Evolutionary conservation across 768 basidiomycete species (phyloP).

Genomic region (Podaxis rugospora): DNA sequence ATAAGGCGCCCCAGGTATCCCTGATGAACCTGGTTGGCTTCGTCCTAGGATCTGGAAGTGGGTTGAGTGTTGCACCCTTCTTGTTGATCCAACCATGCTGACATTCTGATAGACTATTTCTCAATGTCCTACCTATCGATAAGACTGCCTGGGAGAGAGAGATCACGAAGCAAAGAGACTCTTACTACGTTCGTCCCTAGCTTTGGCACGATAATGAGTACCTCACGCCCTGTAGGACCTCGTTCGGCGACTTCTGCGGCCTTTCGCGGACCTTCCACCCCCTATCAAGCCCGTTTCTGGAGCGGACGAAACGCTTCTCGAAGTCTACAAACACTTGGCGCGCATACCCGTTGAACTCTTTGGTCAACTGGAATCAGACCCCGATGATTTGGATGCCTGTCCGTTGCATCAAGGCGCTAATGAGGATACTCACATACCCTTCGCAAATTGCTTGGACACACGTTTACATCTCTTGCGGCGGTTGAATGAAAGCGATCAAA

Average conservation of each 20-base stretch:
- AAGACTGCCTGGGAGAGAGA: slow-evolving; percentile 61
- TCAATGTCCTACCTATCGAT: slow-evolving; percentile 54
- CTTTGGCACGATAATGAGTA: neutral
- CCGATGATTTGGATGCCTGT: slow-evolving; percentile 37
- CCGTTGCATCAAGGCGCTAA: slow-evolving; percentile 48
- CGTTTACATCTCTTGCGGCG: slow-evolving; percentile 45
- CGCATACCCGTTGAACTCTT: slow-evolving; percentile 50
- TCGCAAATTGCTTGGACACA: slow-evolving; percentile 47
- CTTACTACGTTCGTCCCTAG: slow-evolving; percentile 59
- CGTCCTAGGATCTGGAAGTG: slow-evolving; percentile 78
- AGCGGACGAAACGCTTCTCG: slow-evolving; percentile 43
- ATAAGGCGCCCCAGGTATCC: slow-evolving; percentile 47
- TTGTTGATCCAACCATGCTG: neutral
- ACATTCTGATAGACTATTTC: slow-evolving; percentile 43
- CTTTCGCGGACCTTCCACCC: slow-evolving; percentile 40
- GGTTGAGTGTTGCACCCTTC: slow-evolving; percentile 19
- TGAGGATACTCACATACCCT: slow-evolving; percentile 42
- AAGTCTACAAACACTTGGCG: slow-evolving; percentile 51
- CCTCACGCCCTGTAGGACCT: slow-evolving; percentile 47
- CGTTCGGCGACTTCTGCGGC: slow-evolving; percentile 56
- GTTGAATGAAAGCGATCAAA: slow-evolving; percentile 17
- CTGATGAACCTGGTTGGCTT: slow-evolving; percentile 71
- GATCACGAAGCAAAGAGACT: slow-evolving; percentile 54
- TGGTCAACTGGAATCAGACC: slow-evolving; percentile 44
- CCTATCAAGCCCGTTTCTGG: slow-evolving; percentile 32